Percentiles rank a stretch among this genome's conserved stretches.
Conservation (phyloP, 345 rosid genomes). For the Barbarea vulgaris region DNA sequence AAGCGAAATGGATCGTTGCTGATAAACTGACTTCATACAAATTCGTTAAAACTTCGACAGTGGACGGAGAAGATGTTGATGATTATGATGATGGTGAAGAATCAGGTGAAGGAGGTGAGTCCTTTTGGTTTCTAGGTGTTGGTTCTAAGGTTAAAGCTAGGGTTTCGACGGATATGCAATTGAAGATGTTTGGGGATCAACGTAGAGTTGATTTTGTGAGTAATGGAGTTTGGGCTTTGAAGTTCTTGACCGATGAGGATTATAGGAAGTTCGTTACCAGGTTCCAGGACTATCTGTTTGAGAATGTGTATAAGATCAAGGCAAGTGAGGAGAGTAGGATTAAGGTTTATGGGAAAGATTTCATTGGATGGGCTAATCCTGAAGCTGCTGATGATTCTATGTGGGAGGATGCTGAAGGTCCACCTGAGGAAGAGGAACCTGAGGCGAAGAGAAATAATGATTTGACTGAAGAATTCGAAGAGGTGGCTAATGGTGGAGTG, state of each 20-base stretch:
- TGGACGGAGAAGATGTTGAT: constrained; percentile 40
- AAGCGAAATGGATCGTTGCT: constrained; percentile 75
- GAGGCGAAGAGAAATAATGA: constrained; percentile 44
- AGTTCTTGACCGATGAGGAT: constrained; percentile 64
- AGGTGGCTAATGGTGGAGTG: constrained; percentile 87
- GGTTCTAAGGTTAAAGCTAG: constrained; percentile 66
- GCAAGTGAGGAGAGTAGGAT: constrained; percentile 71
- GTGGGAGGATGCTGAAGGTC: constrained; percentile 91
- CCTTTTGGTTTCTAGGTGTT: constrained; percentile 68
- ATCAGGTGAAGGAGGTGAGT: constrained; percentile 41
- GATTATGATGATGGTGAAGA: constrained; percentile 49
- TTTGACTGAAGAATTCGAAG: constrained; percentile 84
- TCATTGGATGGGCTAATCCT: constrained; percentile 86
- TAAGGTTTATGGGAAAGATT: constrained; percentile 86
- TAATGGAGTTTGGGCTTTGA: constrained; percentile 91
- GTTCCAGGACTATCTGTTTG: constrained; percentile 79
- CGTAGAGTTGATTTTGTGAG: constrained; percentile 76
- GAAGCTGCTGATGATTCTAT: constrained; percentile 87
- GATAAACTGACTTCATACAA: constrained; percentile 62
- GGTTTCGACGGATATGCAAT: constrained; percentile 78
- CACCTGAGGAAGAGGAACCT: constrained; percentile 37
- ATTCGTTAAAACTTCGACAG: constrained; percentile 47
- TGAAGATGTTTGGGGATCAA: constrained; percentile 89
- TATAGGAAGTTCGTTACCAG: constrained; percentile 64
- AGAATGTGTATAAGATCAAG: constrained; percentile 71